Evolutionary conservation across 768 basidiomycete species (phyloP).

Genomic region (Termitomyces sp.): DNA sequence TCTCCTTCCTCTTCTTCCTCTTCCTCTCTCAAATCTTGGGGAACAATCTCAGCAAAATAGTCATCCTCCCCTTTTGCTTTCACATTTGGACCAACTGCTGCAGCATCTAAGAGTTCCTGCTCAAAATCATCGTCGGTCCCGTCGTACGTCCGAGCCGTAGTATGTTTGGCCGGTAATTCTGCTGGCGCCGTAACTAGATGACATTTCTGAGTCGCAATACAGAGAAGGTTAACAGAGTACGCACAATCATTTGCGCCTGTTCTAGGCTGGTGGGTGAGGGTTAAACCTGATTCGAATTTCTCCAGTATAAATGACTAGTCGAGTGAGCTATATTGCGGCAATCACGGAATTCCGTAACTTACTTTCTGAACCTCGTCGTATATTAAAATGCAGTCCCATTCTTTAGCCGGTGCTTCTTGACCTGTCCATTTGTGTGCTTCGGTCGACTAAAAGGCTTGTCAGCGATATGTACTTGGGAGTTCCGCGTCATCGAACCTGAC

Average conservation of each 20-base stretch:
- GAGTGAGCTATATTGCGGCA: slow-evolving; percentile 11
- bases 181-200: slow-evolving; percentile 10
- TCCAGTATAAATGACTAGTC: slow-evolving; percentile 67
- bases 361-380: slow-evolving; percentile 76
- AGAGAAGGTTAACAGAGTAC: neutral
- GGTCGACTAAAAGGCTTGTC: slow-evolving; percentile 32
- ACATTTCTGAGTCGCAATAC: neutral
- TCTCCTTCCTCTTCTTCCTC: slow-evolving; percentile 34
- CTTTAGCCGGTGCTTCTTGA: slow-evolving; percentile 54
- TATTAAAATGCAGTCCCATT: slow-evolving; percentile 74
- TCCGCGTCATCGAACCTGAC: slow-evolving; percentile 43
- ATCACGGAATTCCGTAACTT: slow-evolving; percentile 19
- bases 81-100: slow-evolving; percentile 25
- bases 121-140: slow-evolving; percentile 25
- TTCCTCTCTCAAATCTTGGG: slow-evolving; percentile 28
- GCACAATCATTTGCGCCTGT: slow-evolving; percentile 16
- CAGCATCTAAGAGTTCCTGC: slow-evolving; percentile 18
- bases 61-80: slow-evolving; percentile 36
- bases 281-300: slow-evolving; percentile 66
- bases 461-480: neutral
- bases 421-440: slow-evolving; percentile 59
- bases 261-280: slow-evolving; percentile 51
- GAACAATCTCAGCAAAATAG: slow-evolving; percentile 39
- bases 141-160: slow-evolving; percentile 15
- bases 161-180: slow-evolving; percentile 9